Percentiles rank a stretch among this genome's conserved stretches.
Evolutionary conservation across 2,329 filamentous ascomycete genomes (phyloP).

Genomic region (Alternaria sp.): DNA sequence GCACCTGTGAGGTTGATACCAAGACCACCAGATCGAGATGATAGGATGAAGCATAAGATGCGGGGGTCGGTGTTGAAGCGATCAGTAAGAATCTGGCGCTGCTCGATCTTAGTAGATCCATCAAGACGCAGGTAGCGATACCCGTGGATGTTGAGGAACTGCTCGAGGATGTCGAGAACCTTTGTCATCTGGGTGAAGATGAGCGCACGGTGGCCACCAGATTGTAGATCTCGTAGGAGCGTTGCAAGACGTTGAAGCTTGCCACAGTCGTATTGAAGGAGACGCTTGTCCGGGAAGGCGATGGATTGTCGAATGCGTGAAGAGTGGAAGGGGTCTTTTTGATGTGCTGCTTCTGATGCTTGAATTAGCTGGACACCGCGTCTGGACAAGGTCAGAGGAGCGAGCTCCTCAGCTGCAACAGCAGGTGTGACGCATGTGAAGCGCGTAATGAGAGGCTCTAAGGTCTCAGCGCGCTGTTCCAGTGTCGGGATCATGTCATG

Average conservation of each 20-base stretch:
- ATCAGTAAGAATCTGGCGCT: constrained; percentile 92
- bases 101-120: constrained; percentile 94
- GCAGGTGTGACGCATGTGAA: constrained; percentile 94
- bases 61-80: constrained; percentile 94
- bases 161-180: constrained; percentile 94
- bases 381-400: constrained; percentile 68
- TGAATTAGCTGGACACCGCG: constrained; percentile 65
- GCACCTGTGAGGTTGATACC: constrained; percentile 97
- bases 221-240: constrained; percentile 84
- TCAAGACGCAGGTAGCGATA: constrained; percentile 96
- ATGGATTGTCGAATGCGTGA: constrained; percentile 91
- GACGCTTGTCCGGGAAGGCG: constrained; percentile 92
- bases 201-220: constrained; percentile 88
- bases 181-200: constrained; percentile 99
- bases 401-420: constrained; percentile 81
- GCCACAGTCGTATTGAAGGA: constrained; percentile 97
- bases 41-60: constrained; percentile 94
- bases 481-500: constrained; percentile 76
- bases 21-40: constrained; percentile 89
- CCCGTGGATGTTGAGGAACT: constrained; percentile 96
- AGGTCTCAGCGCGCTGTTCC: constrained; percentile 72
- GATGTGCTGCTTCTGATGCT: constrained; percentile 64
- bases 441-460: constrained; percentile 80
- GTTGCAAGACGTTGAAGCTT: constrained; percentile 91
- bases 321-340: constrained; percentile 86